These are phyloP conservation scores for Starmera quercuum DNA, from an alignment of 805 yeast genomes.

Conservation along the genomic window DNA sequence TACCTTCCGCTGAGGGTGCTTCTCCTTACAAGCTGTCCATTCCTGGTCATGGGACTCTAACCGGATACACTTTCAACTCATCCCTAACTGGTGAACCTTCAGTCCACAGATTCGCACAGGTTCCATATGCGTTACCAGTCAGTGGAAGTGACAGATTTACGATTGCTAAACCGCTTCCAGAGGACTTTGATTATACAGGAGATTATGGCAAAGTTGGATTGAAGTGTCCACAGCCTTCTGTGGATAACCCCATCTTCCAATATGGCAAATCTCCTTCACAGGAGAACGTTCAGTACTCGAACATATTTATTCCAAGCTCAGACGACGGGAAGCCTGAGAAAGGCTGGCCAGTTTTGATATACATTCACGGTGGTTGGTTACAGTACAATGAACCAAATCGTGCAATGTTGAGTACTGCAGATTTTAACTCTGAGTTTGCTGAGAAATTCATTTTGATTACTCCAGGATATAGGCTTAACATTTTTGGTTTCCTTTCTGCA, in stretches of 20 bases:
- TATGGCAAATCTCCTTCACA: constrained; percentile 11
- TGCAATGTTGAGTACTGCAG: constrained; percentile 17
- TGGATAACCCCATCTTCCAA: constrained; percentile 19
- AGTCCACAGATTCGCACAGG: constrained; percentile 23
- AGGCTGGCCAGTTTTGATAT: constrained; percentile 36
- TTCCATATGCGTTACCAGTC: constrained; percentile 28
- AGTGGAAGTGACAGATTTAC: constrained; percentile 25
- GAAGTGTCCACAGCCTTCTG: constrained; percentile 31
- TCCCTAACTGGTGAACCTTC: too few relatives aligned
- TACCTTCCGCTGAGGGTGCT: too few relatives aligned
- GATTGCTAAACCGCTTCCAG: constrained; percentile 25
- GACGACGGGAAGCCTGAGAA: constrained; percentile 22
- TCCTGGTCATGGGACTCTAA: too few relatives aligned
- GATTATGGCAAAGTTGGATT: constrained; percentile 27
- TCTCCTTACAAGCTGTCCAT: too few relatives aligned
- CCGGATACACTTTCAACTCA: too few relatives aligned
- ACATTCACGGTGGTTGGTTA: constrained; percentile 37
- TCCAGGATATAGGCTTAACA: constrained; percentile 33
- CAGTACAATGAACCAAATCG: constrained; percentile 25
- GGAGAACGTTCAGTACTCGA: constrained; percentile 27
- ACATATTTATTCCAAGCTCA: constrained; percentile 33
- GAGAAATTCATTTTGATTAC: constrained; percentile 29
- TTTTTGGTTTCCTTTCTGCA: constrained; percentile 29
- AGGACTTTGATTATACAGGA: constrained; percentile 29
- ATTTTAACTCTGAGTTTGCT: constrained; percentile 20